Conservation (phyloP, 768 basidiomycete genomes). For the Pisolithus tinctorius region DNA sequence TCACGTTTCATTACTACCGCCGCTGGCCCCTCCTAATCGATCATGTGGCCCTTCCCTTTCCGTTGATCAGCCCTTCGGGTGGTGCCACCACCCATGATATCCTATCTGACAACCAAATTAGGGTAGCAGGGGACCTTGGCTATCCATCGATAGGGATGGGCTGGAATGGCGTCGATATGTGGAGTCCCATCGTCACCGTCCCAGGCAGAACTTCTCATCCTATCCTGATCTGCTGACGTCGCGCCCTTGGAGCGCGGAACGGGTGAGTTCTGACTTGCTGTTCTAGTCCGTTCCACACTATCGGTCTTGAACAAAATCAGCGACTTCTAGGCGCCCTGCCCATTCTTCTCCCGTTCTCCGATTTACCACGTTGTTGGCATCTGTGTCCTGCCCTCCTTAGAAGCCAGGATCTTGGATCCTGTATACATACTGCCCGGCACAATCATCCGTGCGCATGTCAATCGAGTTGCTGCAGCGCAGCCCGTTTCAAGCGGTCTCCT, state of each 20-base stretch:
- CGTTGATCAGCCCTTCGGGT: background rate
- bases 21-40: background rate
- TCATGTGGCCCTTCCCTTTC: background rate
- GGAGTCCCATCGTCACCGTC: background rate
- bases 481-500: background rate
- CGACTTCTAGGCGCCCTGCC: too few species aligned
- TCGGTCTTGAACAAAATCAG: too few species aligned
- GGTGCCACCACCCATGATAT: background rate
- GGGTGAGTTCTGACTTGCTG: too few species aligned
- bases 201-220: too few species aligned
- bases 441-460: background rate
- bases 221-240: too few species aligned
- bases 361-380: too few species aligned
- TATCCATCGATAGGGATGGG: background rate
- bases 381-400: too few species aligned
- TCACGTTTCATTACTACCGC: background rate
- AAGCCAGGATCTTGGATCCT: too few species aligned
- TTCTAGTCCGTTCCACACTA: too few species aligned
- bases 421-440: background rate
- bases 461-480: too few species aligned
- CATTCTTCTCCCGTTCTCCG: too few species aligned
- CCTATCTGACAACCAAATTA: background rate
- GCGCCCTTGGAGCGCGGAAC: too few species aligned
- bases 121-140: background rate
- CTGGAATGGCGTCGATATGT: background rate